A percentile compares a stretch with the other conserved stretches of the same genome.
These are phyloP conservation scores for Orbilia quercus DNA, from an alignment of 2,329 filamentous ascomycete genomes.

Conservation along the genomic window DNA sequence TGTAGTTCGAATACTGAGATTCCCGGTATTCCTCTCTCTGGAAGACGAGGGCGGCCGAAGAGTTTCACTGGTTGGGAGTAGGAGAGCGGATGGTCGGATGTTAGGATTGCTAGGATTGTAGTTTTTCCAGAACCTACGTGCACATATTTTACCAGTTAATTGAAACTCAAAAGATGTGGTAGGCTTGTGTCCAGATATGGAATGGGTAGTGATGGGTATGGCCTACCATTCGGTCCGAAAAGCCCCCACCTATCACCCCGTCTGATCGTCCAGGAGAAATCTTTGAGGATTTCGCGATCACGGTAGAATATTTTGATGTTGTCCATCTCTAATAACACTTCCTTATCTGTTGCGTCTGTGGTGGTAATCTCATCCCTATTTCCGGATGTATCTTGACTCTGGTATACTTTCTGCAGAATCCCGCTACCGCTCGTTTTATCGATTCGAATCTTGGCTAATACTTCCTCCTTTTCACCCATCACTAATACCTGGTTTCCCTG, in stretches of 20 bases:
- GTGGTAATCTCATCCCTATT: background rate
- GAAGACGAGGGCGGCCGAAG: conserved; percentile 84
- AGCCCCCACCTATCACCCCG: conserved; percentile 90
- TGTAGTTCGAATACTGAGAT: conserved; percentile 95
- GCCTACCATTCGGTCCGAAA: conserved; percentile 83
- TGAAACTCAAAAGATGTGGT: background rate
- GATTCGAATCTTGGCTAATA: conserved; percentile 68
- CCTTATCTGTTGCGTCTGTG: conserved; percentile 62
- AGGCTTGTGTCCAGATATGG: background rate
- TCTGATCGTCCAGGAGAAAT: conserved; percentile 86
- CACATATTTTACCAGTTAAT: too few species aligned
- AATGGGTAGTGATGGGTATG: too few species aligned
- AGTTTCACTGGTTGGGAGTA: conserved; percentile 88
- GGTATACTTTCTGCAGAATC: conserved; percentile 59
- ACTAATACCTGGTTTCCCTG: conserved; percentile 74
- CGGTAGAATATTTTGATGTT: conserved; percentile 82
- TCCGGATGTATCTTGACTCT: background rate
- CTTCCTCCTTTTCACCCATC: conserved; percentile 73
- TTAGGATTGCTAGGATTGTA: conserved; percentile 89
- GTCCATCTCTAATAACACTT: conserved; percentile 85
- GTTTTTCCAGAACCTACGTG: conserved; percentile 82
- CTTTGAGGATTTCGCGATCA: conserved; percentile 74
- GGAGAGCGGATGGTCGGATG: conserved; percentile 93
- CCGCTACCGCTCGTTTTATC: conserved; percentile 49
- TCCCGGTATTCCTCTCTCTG: conserved; percentile 75